Base-by-base conservation (phyloP, 345 rosid genomes). In the Nasturtium officinale region DNA sequence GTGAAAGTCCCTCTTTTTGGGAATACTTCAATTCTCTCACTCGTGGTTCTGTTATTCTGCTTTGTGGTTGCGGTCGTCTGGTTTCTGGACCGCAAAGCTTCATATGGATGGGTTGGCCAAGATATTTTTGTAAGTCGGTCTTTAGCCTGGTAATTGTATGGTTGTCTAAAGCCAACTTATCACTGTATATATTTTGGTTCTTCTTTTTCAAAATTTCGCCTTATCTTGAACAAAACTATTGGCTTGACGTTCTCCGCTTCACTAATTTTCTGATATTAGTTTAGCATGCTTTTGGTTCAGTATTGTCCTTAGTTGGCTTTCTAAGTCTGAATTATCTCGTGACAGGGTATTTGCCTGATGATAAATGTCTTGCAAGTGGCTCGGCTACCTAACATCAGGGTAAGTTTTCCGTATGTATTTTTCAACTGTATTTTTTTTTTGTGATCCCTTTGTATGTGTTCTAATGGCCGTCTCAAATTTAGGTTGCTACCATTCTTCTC, bases 301-400 rank as follows among this genome's bases (percentile, higher is more conserved):
- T 13, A 38, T 47, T 65, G 18, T 48, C 43, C 63, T 80, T 33
- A 61, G 65, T 71, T 66, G 57, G 64, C 56, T 40, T 52, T 68
- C 67, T 74, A 42, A 72, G 42, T 13, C 29, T 73, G 59, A 12
- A 20, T 47, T 72, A 55, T 53, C 29, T 13, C 13, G 55, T 70
- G 65, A 63, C 86, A 96, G 99, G 99, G 99, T 65, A 89, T 96
- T 61, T 92, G 94, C 83, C 76, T 96, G 92, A 92, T 92, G 99
- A 92, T 96, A 77, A 86, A 92, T 67, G 97, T 96, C 68, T 78
- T 96, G 74, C 99, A 96, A 84, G 84, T 92, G 70, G 97, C 97
- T 77, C 82, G 98, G 61, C 86, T 96, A 63, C 99, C 99, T 32
- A 92, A 96, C 78, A 89, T 92, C 78, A 92, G 85, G 97, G 99